A percentile compares a stretch with the other conserved stretches of the same genome.
phyloP scores from a whole-genome alignment of 2,329 filamentous ascomycete species.

The Stagonosporopsis chrysanthemi region DNA sequence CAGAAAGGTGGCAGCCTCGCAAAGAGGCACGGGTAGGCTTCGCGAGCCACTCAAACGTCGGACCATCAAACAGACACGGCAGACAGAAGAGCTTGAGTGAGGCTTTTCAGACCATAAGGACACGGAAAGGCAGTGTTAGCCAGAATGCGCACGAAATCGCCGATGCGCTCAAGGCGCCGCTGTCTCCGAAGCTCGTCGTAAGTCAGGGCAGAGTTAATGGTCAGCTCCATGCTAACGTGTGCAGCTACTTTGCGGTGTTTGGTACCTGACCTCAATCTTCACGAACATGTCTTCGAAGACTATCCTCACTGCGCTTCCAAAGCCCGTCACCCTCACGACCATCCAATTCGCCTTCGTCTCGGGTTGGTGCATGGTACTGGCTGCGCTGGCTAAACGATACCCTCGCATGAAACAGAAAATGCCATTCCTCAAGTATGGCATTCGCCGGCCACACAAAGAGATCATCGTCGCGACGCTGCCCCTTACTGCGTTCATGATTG shows the following conservation, averaged over 20 bases:
- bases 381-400: slow-evolving; percentile 76
- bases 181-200: slow-evolving; percentile 90
- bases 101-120: slow-evolving; percentile 83
- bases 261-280: slow-evolving; percentile 94
- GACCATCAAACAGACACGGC: slow-evolving; percentile 59
- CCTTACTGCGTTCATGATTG: slow-evolving; percentile 89
- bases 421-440: slow-evolving; percentile 82
- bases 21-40: slow-evolving; percentile 60
- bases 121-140: slow-evolving; percentile 82
- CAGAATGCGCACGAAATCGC: slow-evolving; percentile 94
- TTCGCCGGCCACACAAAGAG: slow-evolving; percentile 80
- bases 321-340: slow-evolving; percentile 88
- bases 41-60: slow-evolving; percentile 49
- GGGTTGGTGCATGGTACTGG: slow-evolving; percentile 81
- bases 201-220: slow-evolving; percentile 39
- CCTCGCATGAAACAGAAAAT: slow-evolving; percentile 74
- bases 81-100: slow-evolving; percentile 89
- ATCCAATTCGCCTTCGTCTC: slow-evolving; percentile 95
- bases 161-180: slow-evolving; percentile 85
- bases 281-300: slow-evolving; percentile 98
- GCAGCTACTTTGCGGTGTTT: slow-evolving; percentile 83
- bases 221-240: slow-evolving; percentile 33
- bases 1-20: slow-evolving; percentile 69
- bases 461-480: slow-evolving; percentile 89
- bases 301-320: slow-evolving; percentile 89